Evolutionary conservation across 495 filamentous ascomycete genomes (phyloP).

Genomic region (Cairneyella variabilis): DNA sequence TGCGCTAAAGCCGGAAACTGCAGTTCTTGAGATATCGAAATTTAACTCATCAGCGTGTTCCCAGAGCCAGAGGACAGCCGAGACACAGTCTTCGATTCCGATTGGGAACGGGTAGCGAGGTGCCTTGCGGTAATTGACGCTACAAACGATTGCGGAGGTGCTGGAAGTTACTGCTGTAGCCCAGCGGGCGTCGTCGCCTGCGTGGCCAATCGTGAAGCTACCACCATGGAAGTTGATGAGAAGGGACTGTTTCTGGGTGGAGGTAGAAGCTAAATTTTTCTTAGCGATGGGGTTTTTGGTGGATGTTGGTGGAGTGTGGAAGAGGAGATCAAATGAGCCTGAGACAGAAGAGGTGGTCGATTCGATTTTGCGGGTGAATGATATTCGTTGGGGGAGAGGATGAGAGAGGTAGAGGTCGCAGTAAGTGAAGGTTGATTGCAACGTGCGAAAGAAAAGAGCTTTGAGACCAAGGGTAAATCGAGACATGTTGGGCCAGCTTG

Average conservation of each 20-base stretch:
- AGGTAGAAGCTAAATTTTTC: no score
- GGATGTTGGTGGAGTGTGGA: constrained; percentile 6
- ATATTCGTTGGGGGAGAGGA: not conserved
- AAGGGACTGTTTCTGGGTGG: constrained; percentile 37
- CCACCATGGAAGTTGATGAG: constrained; percentile 76
- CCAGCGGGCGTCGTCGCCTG: constrained; percentile 69
- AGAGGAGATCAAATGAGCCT: constrained; percentile 10
- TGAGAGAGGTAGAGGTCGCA: constrained; percentile 1
- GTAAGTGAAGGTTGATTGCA: not conserved
- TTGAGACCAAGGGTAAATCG: not conserved
- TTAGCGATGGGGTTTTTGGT: not conserved
- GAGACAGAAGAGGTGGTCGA: constrained; percentile 3
- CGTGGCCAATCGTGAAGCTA: constrained; percentile 67
- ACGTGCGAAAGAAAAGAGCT: constrained; percentile 1
- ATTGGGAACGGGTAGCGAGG: constrained; percentile 45
- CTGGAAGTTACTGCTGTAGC: constrained; percentile 61
- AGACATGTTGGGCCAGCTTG: constrained; percentile 4
- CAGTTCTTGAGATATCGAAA: constrained; percentile 60
- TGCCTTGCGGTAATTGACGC: constrained; percentile 43
- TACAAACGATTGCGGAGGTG: constrained; percentile 34
- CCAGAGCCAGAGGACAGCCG: constrained; percentile 61
- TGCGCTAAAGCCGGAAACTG: constrained; percentile 77
- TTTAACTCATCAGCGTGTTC: constrained; percentile 45
- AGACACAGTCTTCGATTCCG: constrained; percentile 51
- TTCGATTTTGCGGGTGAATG: not conserved